Percentiles rank a stretch among this genome's conserved stretches.
These are phyloP conservation scores for Glebionis coronaria DNA, from an alignment of 129 eudicot species.

Conservation along the genomic window DNA sequence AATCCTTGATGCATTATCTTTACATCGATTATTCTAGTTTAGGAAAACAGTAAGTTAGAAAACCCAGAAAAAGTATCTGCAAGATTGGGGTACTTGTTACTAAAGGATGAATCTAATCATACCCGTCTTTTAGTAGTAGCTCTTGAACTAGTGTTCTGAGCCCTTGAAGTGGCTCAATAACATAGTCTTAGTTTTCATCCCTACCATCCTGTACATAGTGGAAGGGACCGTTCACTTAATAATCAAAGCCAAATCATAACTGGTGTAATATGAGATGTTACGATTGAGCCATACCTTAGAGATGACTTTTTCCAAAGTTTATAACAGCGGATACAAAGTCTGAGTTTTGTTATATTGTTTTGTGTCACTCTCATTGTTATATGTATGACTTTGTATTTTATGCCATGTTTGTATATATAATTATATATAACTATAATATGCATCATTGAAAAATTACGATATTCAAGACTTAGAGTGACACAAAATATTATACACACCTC, in stretches of 20 bases:
- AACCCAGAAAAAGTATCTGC: background rate
- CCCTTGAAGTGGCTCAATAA: conserved; percentile 88
- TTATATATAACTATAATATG: no score
- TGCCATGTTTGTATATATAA: no score
- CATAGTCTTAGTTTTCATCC: conserved; percentile 25
- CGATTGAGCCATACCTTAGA: conserved; percentile 52
- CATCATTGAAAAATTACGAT: no score
- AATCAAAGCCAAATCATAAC: background rate
- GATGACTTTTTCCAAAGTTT: conserved; percentile 90
- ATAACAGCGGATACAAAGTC: conserved; percentile 82
- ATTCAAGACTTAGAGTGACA: no score
- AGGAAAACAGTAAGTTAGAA: conserved; percentile 11
- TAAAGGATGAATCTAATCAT: conserved; percentile 21
- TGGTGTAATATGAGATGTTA: background rate
- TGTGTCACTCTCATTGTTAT: no score
- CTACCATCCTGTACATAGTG: conserved; percentile 51
- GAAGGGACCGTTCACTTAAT: background rate
- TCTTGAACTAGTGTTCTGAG: conserved; percentile 70
- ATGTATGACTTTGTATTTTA: no score
- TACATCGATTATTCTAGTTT: conserved; percentile 55
- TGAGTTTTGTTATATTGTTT: no score
- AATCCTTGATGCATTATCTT: conserved; percentile 87
- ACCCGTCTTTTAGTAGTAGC: conserved; percentile 86
- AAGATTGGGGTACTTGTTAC: conserved; percentile 2
- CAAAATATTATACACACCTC: no score